Evolutionary conservation across 371 early-diverging fungal genomes (phyloP).

Genomic region (Blakeslea trispora): DNA sequence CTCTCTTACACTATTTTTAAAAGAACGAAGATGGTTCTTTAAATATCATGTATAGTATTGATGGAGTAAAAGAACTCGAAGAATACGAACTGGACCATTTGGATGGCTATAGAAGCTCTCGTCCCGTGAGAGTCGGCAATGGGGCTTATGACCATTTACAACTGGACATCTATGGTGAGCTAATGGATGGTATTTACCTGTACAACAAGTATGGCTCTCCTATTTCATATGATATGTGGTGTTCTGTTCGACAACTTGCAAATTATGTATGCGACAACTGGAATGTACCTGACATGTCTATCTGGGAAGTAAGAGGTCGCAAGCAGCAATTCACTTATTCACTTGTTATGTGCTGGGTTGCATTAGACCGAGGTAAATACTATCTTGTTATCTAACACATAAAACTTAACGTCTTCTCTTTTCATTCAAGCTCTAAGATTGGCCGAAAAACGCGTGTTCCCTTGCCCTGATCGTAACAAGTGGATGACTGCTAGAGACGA

Average conservation of each 20-base stretch:
- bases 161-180: slow-evolving; percentile 85
- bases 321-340: slow-evolving; percentile 75
- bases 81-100: slow-evolving; percentile 70
- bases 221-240: slow-evolving; percentile 81
- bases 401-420: too few relatives aligned
- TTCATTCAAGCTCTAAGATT: slow-evolving; percentile 64
- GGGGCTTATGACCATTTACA: slow-evolving; percentile 82
- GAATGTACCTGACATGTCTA: slow-evolving; percentile 71
- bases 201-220: slow-evolving; percentile 81
- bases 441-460: slow-evolving; percentile 76
- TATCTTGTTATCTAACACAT: too few relatives aligned
- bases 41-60: slow-evolving; percentile 83
- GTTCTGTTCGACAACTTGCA: slow-evolving; percentile 62
- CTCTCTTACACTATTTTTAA: slow-evolving; percentile 1
- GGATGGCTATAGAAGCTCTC: slow-evolving; percentile 76
- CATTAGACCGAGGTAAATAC: slow-evolving; percentile 73
- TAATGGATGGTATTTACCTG: slow-evolving; percentile 83
- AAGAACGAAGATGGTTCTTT: slow-evolving; percentile 77
- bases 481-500: slow-evolving; percentile 69
- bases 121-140: slow-evolving; percentile 83
- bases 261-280: slow-evolving; percentile 73
- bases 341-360: slow-evolving; percentile 88
- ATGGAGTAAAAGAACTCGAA: slow-evolving; percentile 62
- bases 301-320: slow-evolving; percentile 81
- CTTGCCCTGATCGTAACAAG: slow-evolving; percentile 60